Percentiles rank a stretch among this genome's conserved stretches.
Conservation (phyloP, 805 yeast species). For the Yamadazyma phyllophila region DNA sequence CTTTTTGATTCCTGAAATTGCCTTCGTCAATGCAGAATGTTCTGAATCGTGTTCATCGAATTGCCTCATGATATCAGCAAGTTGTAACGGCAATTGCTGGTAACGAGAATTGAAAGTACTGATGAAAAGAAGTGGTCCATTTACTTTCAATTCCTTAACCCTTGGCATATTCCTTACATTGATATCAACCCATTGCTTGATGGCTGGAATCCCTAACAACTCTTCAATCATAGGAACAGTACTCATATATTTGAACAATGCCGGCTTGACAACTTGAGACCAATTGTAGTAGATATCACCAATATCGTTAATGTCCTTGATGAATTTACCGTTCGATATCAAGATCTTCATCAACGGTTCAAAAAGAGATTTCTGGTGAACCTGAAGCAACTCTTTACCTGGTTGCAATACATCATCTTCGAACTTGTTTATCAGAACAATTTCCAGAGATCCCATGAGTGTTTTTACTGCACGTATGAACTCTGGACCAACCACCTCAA, state of each 20-base stretch:
- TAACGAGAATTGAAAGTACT: slow-evolving; percentile 45
- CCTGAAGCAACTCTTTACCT: slow-evolving; percentile 51
- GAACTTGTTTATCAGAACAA: slow-evolving; percentile 29
- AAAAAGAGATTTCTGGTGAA: slow-evolving; percentile 54
- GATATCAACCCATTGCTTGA: slow-evolving; percentile 58
- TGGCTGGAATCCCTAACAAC: slow-evolving; percentile 47
- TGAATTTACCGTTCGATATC: slow-evolving; percentile 61
- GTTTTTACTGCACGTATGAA: slow-evolving; percentile 30
- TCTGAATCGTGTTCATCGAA: slow-evolving; percentile 48
- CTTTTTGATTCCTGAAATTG: slow-evolving; percentile 52
- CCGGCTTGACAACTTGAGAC: slow-evolving; percentile 54
- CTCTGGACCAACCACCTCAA: slow-evolving; percentile 45
- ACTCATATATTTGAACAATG: slow-evolving; percentile 59
- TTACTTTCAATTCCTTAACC: slow-evolving; percentile 43
- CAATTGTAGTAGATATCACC: slow-evolving; percentile 64
- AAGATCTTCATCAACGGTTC: slow-evolving; percentile 59
- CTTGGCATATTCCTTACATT: slow-evolving; percentile 51
- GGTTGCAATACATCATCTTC: slow-evolving; percentile 57
- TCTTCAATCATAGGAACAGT: slow-evolving; percentile 60
- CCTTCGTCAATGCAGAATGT: slow-evolving; percentile 47
- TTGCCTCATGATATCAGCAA: slow-evolving; percentile 53
- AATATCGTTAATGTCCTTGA: slow-evolving; percentile 47
- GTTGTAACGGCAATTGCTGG: slow-evolving; percentile 58
- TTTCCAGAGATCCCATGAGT: slow-evolving; percentile 15
- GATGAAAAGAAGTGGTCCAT: slow-evolving; percentile 37